A percentile compares a stretch with the other conserved stretches of the same genome.
phyloP scores from a whole-genome alignment of 2,329 filamentous ascomycete genomes.

The Cyclaneusma minus region DNA sequence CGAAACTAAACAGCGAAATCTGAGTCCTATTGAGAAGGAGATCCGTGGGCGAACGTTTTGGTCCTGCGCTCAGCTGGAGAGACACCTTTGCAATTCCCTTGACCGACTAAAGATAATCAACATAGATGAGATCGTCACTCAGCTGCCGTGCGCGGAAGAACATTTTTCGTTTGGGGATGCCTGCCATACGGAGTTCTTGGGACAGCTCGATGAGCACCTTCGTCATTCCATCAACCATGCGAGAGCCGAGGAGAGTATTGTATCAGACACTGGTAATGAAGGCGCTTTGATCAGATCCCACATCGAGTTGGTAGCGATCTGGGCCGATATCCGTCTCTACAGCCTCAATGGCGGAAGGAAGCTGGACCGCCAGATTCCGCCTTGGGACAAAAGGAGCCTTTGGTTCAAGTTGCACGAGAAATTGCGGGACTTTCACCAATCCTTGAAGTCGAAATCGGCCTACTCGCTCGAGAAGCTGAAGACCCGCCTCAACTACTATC shows the following conservation, averaged over 20 bases:
- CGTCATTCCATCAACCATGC: conserved; percentile 26
- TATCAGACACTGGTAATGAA: conserved; percentile 13
- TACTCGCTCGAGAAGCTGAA: no score
- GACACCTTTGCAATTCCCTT: conserved; percentile 49
- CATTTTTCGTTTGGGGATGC: conserved; percentile 47
- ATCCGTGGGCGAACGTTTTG: conserved; percentile 56
- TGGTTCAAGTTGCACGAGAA: conserved; percentile 37
- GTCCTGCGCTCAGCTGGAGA: conserved; percentile 59
- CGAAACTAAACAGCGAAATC: conserved; percentile 18
- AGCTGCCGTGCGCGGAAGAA: conserved; percentile 51
- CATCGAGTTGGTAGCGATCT: conserved; percentile 41
- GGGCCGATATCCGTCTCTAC: conserved; percentile 13
- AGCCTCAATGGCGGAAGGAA: conserved; percentile 26
- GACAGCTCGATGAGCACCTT: conserved; percentile 21
- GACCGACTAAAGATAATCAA: conserved; percentile 43
- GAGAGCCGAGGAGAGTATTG: conserved; percentile 27
- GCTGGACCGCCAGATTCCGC: conserved; percentile 29
- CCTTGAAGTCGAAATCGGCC: conserved; percentile 31
- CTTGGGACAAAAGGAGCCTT: conserved; percentile 40
- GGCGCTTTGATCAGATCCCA: conserved; percentile 32
- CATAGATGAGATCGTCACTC: conserved; percentile 43
- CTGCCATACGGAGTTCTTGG: conserved; percentile 34
- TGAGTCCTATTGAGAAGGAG: conserved; percentile 41
- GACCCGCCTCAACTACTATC: conserved; percentile 38
- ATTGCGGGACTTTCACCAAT: conserved; percentile 35